Conservation (phyloP, 208 protist genomes). For the Leishmania braziliensis region DNA sequence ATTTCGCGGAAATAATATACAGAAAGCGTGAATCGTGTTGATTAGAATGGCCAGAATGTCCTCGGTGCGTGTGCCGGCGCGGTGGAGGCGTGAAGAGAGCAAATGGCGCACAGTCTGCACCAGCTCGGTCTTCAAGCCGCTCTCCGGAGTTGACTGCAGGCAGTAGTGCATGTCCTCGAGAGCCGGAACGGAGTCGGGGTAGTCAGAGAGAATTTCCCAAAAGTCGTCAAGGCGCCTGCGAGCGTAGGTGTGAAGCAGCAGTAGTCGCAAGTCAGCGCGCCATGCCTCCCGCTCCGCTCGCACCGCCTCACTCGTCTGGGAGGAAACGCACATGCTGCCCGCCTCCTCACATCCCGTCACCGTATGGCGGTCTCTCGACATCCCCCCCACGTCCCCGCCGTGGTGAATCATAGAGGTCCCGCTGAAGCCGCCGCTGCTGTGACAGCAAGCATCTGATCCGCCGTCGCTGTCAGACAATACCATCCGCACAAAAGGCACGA, state of each 20-base stretch:
- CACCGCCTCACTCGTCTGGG: conserved; percentile 12
- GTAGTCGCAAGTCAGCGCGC: conserved; percentile 66
- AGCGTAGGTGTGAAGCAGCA: conserved; percentile 57
- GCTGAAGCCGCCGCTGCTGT: background rate
- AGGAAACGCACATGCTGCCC: no score
- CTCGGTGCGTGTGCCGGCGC: conserved; percentile 83
- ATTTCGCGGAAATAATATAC: conserved; percentile 72
- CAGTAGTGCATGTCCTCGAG: conserved; percentile 82
- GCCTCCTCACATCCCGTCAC: background rate
- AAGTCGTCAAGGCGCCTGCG: conserved; percentile 66
- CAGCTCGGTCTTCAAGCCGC: conserved; percentile 61
- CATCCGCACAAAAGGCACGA: conserved; percentile 73
- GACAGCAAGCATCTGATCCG: background rate
- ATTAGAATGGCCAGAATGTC: conserved; percentile 85
- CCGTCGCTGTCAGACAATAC: conserved; percentile 28
- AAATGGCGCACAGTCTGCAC: conserved; percentile 58
- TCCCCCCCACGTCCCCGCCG: no score
- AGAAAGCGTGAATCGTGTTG: conserved; percentile 80
- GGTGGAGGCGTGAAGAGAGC: conserved; percentile 76
- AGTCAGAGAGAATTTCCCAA: conserved; percentile 89
- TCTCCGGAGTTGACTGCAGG: conserved; percentile 52
- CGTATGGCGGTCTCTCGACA: background rate
- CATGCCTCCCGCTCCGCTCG: conserved; percentile 60
- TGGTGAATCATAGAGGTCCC: background rate
- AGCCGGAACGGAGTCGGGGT: conserved; percentile 77